Evolutionary conservation across 164 flowering plant genomes (phyloP).

Genomic region (Malania oleifera): DNA sequence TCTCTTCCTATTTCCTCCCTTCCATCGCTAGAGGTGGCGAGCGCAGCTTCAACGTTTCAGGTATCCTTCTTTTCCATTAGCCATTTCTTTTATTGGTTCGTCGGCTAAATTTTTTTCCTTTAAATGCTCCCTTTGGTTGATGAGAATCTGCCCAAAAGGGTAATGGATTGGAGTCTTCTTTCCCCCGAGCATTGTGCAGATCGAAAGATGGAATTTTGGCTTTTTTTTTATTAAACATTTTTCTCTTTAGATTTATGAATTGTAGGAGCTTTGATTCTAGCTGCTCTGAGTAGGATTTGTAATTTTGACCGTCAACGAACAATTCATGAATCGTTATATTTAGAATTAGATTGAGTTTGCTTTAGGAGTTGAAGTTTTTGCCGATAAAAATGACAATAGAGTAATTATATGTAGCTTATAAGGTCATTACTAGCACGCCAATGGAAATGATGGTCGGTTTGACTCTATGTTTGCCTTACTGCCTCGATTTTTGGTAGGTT

Average conservation of each 20-base stretch:
- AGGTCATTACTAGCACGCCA: background rate
- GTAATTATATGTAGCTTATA: background rate
- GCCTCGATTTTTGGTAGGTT: constrained; percentile 13
- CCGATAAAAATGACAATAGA: no score
- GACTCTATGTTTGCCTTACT: background rate
- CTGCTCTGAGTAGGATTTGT: no score
- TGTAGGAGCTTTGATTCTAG: no score
- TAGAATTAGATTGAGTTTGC: no score
- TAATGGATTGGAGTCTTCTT: no score
- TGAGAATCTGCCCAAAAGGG: background rate
- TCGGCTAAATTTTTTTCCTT: no score
- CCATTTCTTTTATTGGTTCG: background rate
- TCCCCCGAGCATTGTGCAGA: no score
- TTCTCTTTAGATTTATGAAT: no score
- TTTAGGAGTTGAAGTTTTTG: no score
- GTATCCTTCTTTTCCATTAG: constrained; percentile 4
- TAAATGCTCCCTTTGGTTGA: constrained; percentile 2
- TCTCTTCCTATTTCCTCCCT: constrained; percentile 12
- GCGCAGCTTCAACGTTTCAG: constrained; percentile 16
- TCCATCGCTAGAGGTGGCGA: constrained; percentile 37
- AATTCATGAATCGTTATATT: no score
- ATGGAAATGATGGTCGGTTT: background rate
- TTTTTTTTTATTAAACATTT: background rate
- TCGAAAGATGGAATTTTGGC: no score
- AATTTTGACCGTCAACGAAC: no score